Evolutionary conservation across 2,329 filamentous ascomycete genomes (phyloP), one percentile per base, ranked within the genome.

Genomic region (Hypoxylon sp.): DNA sequence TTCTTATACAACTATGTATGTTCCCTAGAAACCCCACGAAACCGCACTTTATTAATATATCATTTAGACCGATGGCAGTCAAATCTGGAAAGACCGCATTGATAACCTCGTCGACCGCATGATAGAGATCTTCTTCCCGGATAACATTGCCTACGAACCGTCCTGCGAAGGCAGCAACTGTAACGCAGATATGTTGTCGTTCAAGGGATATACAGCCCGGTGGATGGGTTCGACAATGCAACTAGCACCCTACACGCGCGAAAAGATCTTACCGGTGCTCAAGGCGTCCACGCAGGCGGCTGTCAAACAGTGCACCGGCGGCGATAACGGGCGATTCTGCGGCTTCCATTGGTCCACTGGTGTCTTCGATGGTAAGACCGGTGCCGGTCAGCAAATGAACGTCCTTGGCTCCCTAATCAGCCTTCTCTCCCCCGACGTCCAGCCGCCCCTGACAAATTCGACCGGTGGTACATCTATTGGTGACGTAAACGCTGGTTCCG

Each of bases 141-240:
- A 87, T 13, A 84, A 84, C 46, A 83, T 91, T 71, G 88, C 92
- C 72, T 88, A 82, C 62, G 92, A 95, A 78, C 80, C 87, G 2
- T 83, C 88, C 11, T 95, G 92, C 80, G 91, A 94, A 72, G 80
- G 84, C 2, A 80, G 76, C 22, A 85, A 81, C 19, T 95, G 93
- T 82, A 90, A 90, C 64, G 84, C 87, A 52, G 93, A 95, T 74
- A 92, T 94, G 83, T 80, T 88, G 66, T 88, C 88, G 1, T 94
- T 91, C 86, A 93, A 93, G 79, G 91, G 90, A 42, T 90, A 90
- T 64, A 82, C 92, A 17, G 85, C 89, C 72, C 86, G 89, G 44
- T 92, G 90, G 88, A 82, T 93, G 72, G 83, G 87, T 3, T 83
- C 86, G 22, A 84, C 87, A 1, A 85, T 87, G 1, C 84, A 90